These are phyloP conservation scores for Diaporthe velutina DNA, from an alignment of 2,329 filamentous ascomycete genomes.

Conservation along the genomic window DNA sequence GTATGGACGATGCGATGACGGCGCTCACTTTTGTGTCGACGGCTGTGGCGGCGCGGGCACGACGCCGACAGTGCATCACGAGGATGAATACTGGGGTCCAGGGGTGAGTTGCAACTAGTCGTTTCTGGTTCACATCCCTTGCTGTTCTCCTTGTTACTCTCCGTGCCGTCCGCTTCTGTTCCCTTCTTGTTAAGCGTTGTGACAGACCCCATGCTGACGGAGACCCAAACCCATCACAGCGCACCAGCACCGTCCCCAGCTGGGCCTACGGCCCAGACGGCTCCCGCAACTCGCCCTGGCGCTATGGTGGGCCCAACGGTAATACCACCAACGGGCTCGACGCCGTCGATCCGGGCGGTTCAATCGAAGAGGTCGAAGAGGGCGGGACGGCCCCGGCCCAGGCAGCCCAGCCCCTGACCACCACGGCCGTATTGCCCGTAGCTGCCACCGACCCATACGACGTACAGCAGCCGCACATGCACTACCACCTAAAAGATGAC, in stretches of 20 bases:
- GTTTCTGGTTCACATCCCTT: neutral
- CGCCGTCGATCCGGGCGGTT: conserved; percentile 24
- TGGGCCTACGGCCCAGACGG: conserved; percentile 25
- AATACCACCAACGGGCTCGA: neutral
- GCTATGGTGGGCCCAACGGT: conserved; percentile 20
- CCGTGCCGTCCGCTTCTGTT: neutral
- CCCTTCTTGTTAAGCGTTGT: too few relatives aligned
- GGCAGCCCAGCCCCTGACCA: neutral
- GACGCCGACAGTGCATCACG: conserved; percentile 34
- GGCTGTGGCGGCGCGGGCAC: neutral
- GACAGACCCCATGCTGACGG: neutral
- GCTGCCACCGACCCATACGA: neutral
- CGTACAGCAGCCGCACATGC: conserved; percentile 17
- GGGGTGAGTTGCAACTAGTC: neutral
- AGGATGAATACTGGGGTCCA: conserved; percentile 36
- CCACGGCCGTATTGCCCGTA: neutral
- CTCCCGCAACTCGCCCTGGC: conserved; percentile 18
- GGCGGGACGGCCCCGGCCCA: conserved; percentile 10
- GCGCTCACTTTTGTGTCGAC: neutral
- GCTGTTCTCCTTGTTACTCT: neutral
- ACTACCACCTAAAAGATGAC: conserved; percentile 8
- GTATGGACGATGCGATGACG: neutral
- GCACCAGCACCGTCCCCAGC: neutral
- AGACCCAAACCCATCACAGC: neutral
- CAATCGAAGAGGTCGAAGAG: conserved; percentile 31